Evolutionary conservation across 768 basidiomycete genomes (phyloP), one percentile per base, ranked within the genome.

Genomic region (Phlegmacium glaucopus): DNA sequence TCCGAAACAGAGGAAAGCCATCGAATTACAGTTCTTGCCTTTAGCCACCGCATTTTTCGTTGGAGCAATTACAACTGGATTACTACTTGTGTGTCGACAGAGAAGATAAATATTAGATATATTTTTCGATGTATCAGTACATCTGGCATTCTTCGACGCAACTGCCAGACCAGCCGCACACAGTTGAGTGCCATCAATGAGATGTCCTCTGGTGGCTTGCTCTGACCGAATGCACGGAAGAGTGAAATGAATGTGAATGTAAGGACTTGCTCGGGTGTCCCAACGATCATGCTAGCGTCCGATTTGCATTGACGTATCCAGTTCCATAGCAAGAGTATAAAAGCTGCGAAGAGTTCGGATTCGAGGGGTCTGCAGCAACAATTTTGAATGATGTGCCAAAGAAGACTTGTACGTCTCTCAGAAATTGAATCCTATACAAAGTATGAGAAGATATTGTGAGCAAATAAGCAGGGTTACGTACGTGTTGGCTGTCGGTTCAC

Each of bases 371-470:
- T 43, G 76, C 79, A 2, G 82, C 70, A 12, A 78, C 77, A 46
- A 96, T 86, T 67, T 96, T 98, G 81, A 98, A 98, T 11, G 90
- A 86, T 0, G 89, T 92, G 22, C 93, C 91, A 54, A 96, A 95
- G 61, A 88, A 87, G 15, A 76, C 69, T 52, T 80, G 79, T 36
- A 94, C 68, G 56, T 98, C 95, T 25, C 88, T 77, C 17, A 98
- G 68, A 58, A 95, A 92, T 71, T 96, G 92, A 39, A 95, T 80
- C n/a, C 95, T 97, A 5, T 22, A 22, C 22, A 22, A 22, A 5
- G 22, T 22, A 58, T 1, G 49, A 34, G 40, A 17, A 12, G 46
- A 35, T 34, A 34, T 37, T 35, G 28, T 58, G 45, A 44, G 44
- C 30, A 34, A 58, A 22, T 22, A 22, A 22, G 22, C 17, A 32